Evolutionary conservation across 768 basidiomycete species (phyloP).

Genomic region (Megacollybia marginata): DNA sequence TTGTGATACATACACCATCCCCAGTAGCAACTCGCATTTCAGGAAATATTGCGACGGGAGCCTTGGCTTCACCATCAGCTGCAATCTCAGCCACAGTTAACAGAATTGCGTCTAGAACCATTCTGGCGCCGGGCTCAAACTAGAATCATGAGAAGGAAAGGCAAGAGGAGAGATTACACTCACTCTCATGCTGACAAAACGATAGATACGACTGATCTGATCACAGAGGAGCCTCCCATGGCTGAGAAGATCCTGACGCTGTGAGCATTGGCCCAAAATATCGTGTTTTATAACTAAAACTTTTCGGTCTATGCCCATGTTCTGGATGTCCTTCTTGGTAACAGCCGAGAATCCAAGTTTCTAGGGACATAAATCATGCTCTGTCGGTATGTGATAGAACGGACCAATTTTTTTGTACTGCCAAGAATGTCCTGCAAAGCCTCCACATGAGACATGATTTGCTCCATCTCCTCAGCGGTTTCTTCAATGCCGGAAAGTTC

Average conservation of each 20-base stretch:
- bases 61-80: constrained; percentile 3
- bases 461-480: background rate
- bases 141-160: background rate
- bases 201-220: background rate
- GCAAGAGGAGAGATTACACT: background rate
- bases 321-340: too few relatives aligned
- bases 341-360: too few relatives aligned
- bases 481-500: too few relatives aligned
- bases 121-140: constrained; percentile 1
- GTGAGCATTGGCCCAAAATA: too few relatives aligned
- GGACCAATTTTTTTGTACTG: background rate
- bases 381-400: background rate
- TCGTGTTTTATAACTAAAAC: too few relatives aligned
- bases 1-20: constrained; percentile 5
- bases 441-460: background rate
- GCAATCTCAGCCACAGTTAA: constrained; percentile 6
- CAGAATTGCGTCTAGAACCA: constrained; percentile 7
- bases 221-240: too few relatives aligned
- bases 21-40: constrained; percentile 5
- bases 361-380: too few relatives aligned
- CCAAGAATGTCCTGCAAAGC: background rate
- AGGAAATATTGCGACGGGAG: constrained; percentile 7
- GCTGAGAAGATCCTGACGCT: too few relatives aligned
- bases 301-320: too few relatives aligned
- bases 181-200: background rate